Percentiles rank a stretch among this genome's conserved stretches.
Conservation (phyloP, 495 filamentous ascomycete genomes). For the Letharia columbiana region DNA sequence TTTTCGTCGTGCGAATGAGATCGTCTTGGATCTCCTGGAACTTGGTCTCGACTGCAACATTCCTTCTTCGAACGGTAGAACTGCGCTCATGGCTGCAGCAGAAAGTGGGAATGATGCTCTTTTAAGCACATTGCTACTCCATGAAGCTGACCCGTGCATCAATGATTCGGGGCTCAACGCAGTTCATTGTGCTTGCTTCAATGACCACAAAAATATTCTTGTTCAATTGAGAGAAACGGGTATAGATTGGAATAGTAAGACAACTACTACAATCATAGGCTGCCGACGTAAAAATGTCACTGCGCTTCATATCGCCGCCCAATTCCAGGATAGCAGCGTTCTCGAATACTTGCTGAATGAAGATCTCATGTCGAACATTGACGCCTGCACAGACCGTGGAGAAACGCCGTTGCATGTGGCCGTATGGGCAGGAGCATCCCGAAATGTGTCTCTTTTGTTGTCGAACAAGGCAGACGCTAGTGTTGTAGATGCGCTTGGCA, state of each 20-base stretch:
- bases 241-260: slow-evolving; percentile 6
- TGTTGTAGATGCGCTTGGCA: no score
- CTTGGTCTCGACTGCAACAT: not conserved
- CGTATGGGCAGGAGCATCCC: not conserved
- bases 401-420: not conserved
- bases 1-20: not conserved
- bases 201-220: not conserved
- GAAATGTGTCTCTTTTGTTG: slow-evolving; percentile 5
- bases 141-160: not conserved
- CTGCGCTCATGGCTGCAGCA: slow-evolving; percentile 8
- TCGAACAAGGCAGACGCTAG: not conserved
- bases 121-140: not conserved
- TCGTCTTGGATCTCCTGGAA: not conserved
- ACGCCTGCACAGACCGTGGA: not conserved
- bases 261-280: not conserved
- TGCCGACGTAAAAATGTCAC: not conserved
- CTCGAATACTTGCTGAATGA: slow-evolving; percentile 4
- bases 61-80: not conserved
- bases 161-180: not conserved
- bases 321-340: not conserved
- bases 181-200: not conserved
- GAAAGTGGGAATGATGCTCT: not conserved
- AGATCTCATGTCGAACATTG: not conserved
- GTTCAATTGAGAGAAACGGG: not conserved
- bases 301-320: slow-evolving; percentile 16